Evolutionary conservation across 768 basidiomycete species (phyloP).

Genomic region (Termitomyces sp.): DNA sequence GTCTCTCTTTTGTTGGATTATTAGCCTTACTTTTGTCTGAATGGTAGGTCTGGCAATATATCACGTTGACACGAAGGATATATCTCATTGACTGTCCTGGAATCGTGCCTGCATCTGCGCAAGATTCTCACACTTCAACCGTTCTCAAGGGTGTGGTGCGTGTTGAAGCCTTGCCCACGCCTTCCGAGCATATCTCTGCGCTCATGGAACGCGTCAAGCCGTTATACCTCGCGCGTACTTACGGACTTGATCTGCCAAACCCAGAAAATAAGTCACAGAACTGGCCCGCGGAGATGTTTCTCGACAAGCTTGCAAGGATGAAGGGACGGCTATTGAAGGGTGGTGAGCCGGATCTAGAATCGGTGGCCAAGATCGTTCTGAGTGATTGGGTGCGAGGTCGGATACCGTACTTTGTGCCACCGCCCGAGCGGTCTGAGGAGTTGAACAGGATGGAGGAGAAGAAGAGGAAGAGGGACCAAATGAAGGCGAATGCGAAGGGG

Average conservation of each 20-base stretch:
- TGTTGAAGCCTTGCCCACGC: slow-evolving; percentile 89
- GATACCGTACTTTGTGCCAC: slow-evolving; percentile 93
- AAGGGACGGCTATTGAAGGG: slow-evolving; percentile 90
- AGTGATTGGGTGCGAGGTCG: slow-evolving; percentile 97
- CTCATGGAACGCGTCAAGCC: slow-evolving; percentile 91
- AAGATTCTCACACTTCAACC: slow-evolving; percentile 84
- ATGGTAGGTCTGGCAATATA: slow-evolving; percentile 93
- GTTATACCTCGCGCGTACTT: slow-evolving; percentile 83
- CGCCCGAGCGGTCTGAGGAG: slow-evolving; percentile 77
- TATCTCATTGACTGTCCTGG: slow-evolving; percentile 99
- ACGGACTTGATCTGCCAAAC: slow-evolving; percentile 64
- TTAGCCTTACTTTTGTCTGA: not conserved
- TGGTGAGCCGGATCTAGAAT: slow-evolving; percentile 89
- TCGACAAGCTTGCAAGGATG: slow-evolving; percentile 83
- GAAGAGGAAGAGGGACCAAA: slow-evolving; percentile 37
- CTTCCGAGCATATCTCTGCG: slow-evolving; percentile 86
- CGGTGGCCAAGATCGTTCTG: slow-evolving; percentile 90
- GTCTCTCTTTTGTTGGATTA: slow-evolving; percentile 4
- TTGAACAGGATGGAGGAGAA: slow-evolving; percentile 61
- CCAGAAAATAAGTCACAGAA: slow-evolving; percentile 39
- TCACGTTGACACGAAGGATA: slow-evolving; percentile 91
- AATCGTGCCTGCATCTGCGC: slow-evolving; percentile 90
- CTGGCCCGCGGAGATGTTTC: slow-evolving; percentile 75
- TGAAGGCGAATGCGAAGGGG: slow-evolving; percentile 39
- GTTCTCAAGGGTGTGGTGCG: slow-evolving; percentile 97